Evolutionary conservation across 768 basidiomycete genomes (phyloP), one percentile per base, ranked within the genome.

Genomic region (Neoboletus magnificus): DNA sequence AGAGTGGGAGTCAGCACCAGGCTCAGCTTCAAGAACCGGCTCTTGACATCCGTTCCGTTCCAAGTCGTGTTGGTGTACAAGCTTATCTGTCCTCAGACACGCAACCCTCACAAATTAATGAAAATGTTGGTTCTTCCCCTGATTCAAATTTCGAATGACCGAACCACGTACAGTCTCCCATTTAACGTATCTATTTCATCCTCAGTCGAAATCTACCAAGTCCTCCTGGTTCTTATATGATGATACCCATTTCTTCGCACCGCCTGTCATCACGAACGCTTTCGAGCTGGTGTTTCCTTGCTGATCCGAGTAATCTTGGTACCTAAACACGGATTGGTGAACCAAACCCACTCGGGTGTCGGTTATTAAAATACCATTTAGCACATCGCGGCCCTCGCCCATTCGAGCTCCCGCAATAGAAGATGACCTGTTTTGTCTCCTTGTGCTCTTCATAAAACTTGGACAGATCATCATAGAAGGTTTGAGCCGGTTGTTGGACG

Each of bases 351-450:
- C 12, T 23, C 41, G 2, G 16, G 35, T 3, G 9, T 16, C 13
- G 18, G 22, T 25, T 2, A 35, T 33, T 5, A 52, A 23, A 72
- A 32, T 64, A 82, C 83, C 82, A 84, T 65, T 76, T 77, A 20
- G 81, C 82, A 66, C 78, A 81, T 13, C 82, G 72, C 16, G 82
- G 81, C 1, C 73, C 82, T 29, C 83, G 71, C 18, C 81, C 82
- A 40, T 71, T 69, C 1, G 80, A 82, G 59, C 79, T 79, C 40
- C 73, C 68, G 53, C 81, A 84, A 54, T 83, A 83, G 55, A 84
- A 84, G 8, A 84, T 74, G 10, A 84, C 79, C 13, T 70, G 67
- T 11, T 68, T 60, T 0, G 71, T 76, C 23, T 72, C 61, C 48
- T 69, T 69, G 59, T 79, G 75, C 48, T 71, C 69, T 29, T 77